These are phyloP conservation scores for Fragaria vesca DNA, from an alignment of 306 rosid genomes.

Conservation along the genomic window DNA sequence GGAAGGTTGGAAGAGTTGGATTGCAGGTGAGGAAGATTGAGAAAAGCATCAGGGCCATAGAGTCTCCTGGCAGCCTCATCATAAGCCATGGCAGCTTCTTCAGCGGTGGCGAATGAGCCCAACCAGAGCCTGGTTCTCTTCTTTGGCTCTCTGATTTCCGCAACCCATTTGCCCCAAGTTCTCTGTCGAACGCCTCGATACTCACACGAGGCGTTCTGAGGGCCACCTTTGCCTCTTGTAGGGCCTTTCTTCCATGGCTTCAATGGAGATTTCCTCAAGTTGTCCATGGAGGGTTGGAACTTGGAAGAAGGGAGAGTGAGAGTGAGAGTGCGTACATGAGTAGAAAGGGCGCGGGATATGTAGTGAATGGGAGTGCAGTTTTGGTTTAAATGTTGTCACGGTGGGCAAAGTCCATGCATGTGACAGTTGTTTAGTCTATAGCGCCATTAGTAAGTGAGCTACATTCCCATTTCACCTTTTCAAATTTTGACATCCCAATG, in stretches of 20 bases:
- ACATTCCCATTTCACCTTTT: not conserved
- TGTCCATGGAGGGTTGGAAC: constrained; percentile 49
- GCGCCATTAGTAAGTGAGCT: not conserved
- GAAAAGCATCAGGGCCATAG: constrained; percentile 91
- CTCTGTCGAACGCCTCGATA: constrained; percentile 93
- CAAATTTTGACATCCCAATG: not conserved
- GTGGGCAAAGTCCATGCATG: constrained; percentile 60
- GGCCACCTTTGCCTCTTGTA: constrained; percentile 95
- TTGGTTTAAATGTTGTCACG: constrained; percentile 91
- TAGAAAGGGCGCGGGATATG: constrained; percentile 69
- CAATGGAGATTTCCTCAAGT: constrained; percentile 58
- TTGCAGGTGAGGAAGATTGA: constrained; percentile 86
- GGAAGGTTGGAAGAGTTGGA: constrained; percentile 31
- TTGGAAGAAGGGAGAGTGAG: constrained; percentile 20
- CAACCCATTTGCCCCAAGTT: constrained; percentile 99
- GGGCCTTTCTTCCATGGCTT: constrained; percentile 99
- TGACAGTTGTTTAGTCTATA: constrained; percentile 51
- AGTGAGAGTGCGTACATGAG: constrained; percentile 21
- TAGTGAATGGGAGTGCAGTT: constrained; percentile 56
- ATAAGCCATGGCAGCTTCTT: constrained; percentile 97
- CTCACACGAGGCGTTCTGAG: constrained; percentile 79
- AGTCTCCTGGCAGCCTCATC: constrained; percentile 93
- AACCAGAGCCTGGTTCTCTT: constrained; percentile 94
- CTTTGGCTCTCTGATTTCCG: constrained; percentile 95
- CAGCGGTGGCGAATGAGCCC: constrained; percentile 93